These are phyloP conservation scores for Kalanchoe fedtschenkoi DNA, from an alignment of 164 flowering plant genomes.

Conservation along the genomic window DNA sequence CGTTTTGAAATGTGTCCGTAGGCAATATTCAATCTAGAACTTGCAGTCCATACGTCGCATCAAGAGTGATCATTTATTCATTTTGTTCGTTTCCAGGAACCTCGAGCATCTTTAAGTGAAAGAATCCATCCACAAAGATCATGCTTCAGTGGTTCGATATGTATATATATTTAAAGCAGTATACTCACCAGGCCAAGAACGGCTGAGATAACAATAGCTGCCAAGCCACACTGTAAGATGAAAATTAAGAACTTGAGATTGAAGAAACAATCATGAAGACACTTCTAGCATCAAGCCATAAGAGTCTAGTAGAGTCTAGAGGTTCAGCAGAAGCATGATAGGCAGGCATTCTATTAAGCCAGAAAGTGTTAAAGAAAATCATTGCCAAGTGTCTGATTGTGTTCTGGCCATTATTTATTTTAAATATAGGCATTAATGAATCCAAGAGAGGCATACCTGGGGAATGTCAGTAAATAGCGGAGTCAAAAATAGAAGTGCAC, in stretches of 20 bases:
- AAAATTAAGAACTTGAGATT: background rate
- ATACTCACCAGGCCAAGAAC: conserved; percentile 82
- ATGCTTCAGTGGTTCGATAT: background rate
- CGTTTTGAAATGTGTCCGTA: background rate
- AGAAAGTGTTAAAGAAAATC: background rate
- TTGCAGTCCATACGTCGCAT: background rate
- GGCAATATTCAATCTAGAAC: background rate
- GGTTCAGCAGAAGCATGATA: background rate
- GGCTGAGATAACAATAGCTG: conserved; percentile 96
- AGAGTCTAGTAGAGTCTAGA: background rate
- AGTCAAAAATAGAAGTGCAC: conserved; percentile 84
- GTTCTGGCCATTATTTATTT: background rate
- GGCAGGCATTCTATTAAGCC: background rate
- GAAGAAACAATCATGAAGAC: background rate
- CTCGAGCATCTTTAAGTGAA: background rate
- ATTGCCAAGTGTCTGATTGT: background rate
- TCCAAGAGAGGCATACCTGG: conserved; percentile 40
- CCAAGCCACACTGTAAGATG: conserved; percentile 73
- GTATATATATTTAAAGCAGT: background rate
- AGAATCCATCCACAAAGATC: background rate
- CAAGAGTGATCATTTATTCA: background rate
- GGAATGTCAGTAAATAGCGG: conserved; percentile 82
- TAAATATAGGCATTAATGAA: background rate
- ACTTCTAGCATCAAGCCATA: background rate
- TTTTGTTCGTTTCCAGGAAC: background rate